Base-by-base conservation (phyloP, 1,284 basidiomycete species). In the Trametes versicolor region DNA sequence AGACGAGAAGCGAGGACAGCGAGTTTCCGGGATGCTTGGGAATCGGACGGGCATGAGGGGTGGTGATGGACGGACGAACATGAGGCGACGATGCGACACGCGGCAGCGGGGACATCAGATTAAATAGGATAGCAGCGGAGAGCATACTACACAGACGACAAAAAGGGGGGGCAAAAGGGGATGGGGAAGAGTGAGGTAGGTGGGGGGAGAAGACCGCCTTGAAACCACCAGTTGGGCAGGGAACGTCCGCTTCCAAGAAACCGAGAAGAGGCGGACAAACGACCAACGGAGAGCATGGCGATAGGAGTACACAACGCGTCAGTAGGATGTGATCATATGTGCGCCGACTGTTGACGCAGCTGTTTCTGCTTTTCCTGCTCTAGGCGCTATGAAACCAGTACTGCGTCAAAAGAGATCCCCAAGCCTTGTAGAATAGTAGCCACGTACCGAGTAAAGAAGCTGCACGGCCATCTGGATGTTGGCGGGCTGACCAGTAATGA, bases 391-490 rank as follows among this genome's bases (percentile, higher is more conserved):
- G 19, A 8, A 10, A 27, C 17, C 15, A 9, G n/a, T 15, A 27
- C n/a, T 9, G 3, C 47, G 36, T 65, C 45, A 67, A 49, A 58
- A 36, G 12, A 41, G 13, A 2, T 34, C n/a, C 45, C 25, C 27
- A 58, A 21, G 0, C 32, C 61, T 62, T 56, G 57, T 49, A 67
- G 39, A 49, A 12, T 8, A 25, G 32, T 15, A 43, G 13, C 25
- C 23, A 86, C 93, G 66, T 76, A 95, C 93, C 75, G 95, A 91
- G 78, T 98, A 98, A 72, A 99, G 82, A 72, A 99, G 78, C 72
- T 95, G 91, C 32, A 99, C 96, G 4, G 98, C 98, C 87, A 96
- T 94, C 78, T 98, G 96, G 69, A 99, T 98, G 75, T 97, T 97
- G 6, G 89, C 84, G 2, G 96, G 96, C 72, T 93, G 92, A 9